Conservation (phyloP, 208 protist species). For the Wallacemonas sp. region DNA sequence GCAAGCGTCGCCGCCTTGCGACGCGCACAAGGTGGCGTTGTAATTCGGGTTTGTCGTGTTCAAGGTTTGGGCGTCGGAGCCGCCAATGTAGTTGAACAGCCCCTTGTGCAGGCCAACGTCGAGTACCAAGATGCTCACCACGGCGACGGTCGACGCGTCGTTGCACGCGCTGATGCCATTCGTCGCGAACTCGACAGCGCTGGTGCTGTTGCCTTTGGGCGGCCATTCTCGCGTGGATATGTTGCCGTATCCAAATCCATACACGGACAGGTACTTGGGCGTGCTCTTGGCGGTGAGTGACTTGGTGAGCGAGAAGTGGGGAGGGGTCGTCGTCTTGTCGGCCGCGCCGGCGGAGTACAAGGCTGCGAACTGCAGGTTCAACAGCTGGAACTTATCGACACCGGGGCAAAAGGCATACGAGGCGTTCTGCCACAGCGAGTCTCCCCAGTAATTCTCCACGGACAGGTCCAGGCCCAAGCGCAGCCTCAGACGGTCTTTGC, state of each 20-base stretch:
- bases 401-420: conserved; percentile 76
- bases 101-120: conserved; percentile 73
- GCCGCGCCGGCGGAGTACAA: conserved; percentile 30
- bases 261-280: conserved; percentile 66
- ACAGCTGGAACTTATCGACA: conserved; percentile 64
- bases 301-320: conserved; percentile 13
- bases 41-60: conserved; percentile 38
- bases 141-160: conserved; percentile 32
- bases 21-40: conserved; percentile 16
- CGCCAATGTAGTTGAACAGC: conserved; percentile 75
- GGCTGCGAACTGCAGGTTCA: conserved; percentile 46
- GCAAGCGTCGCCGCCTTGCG: not conserved
- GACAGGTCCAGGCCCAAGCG: conserved; percentile 72
- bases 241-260: conserved; percentile 78
- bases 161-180: conserved; percentile 41
- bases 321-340: conserved; percentile 4
- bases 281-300: not conserved
- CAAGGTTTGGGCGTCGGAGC: not conserved
- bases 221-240: conserved; percentile 14
- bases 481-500: conserved; percentile 54
- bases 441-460: conserved; percentile 33
- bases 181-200: conserved; percentile 61
- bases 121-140: conserved; percentile 69
- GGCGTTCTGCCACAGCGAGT: conserved; percentile 16
- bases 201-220: conserved; percentile 18